Evolutionary conservation across 495 filamentous ascomycete species (phyloP), one percentile per base, ranked within the genome.

Genomic region (Aspergillus sclerotioniger): DNA sequence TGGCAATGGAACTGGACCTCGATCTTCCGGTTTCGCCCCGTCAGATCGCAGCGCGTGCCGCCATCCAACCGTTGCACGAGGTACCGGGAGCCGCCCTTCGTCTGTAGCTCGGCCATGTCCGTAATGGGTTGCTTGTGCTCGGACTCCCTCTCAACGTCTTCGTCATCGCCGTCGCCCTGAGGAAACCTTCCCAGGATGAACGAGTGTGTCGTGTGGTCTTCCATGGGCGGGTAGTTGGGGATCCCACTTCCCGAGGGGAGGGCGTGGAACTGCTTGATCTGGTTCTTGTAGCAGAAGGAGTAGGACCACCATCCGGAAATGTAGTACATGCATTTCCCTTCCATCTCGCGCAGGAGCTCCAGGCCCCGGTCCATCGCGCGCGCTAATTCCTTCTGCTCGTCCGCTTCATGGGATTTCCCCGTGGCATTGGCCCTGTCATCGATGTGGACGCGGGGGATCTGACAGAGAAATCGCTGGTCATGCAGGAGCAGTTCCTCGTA

Each of bases 301-400:
- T 98, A 98, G 54, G 87, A 91, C 94, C 94, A 98, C 94, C 94
- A 98, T 3, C 93, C 94, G 1, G 84, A 88, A 46, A 91, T 80
- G 71, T 88, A 96, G 74, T 96, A 96, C 60, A 98, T 82, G 75
- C 94, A 98, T 41, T 83, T 79, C 8, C 89, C 91, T 37, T 97
- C 84, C 70, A 98, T 87, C 31, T 87, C 91, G 64, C 85, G 80
- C 37, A 98, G 82, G n/a, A 98, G 80, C 67, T 97, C 91, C 82
- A 91, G 89, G 5, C 94, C 94, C 20, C 89, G 84, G 29, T 90
- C 84, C 0, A 88, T 90, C 5, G 94, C 94, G 17, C 90, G 84
- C 19, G 82, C 86, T 0, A 97, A 80, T 69, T 98, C 94, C 51
- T 91, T 90, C 58, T 89, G 84, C 67, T 96, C 87, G 57, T 93